Percentiles rank a stretch among this genome's conserved stretches.
phyloP scores from a whole-genome alignment of 768 basidiomycete species.

The Hortiboletus campestris region DNA sequence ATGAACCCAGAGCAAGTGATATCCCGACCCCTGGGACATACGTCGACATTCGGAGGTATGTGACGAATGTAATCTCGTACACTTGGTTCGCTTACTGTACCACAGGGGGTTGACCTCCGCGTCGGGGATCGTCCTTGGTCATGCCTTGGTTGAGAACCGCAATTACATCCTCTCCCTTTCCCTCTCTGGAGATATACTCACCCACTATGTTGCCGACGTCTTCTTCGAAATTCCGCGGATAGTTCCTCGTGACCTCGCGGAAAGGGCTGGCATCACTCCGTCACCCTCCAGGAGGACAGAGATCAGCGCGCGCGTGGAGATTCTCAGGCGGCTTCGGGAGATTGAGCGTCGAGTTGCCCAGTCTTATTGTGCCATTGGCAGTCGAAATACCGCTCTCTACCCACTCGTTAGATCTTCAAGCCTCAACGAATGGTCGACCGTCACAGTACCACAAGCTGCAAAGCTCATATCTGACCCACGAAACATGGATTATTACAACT shows the following conservation, averaged over 20 bases:
- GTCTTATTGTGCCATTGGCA: constrained; percentile 35
- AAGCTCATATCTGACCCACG: constrained; percentile 37
- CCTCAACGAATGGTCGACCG: constrained; percentile 50
- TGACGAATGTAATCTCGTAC: neutral
- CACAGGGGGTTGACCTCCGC: constrained; percentile 19
- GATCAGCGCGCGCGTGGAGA: constrained; percentile 59
- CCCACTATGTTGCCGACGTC: constrained; percentile 50
- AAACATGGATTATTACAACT: constrained; percentile 34
- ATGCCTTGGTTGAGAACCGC: constrained; percentile 32
- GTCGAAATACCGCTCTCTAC: constrained; percentile 38
- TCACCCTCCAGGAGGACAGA: constrained; percentile 35
- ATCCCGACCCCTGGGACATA: constrained; percentile 46
- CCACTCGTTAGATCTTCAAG: constrained; percentile 42
- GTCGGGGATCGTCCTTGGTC: constrained; percentile 30
- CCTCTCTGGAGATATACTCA: constrained; percentile 50
- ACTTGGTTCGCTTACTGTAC: constrained; percentile 6
- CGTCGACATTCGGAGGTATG: constrained; percentile 52
- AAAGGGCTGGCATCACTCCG: constrained; percentile 44
- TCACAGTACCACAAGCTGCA: constrained; percentile 56
- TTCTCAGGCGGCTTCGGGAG: constrained; percentile 57
- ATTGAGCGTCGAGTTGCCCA: constrained; percentile 50
- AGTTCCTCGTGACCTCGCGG: constrained; percentile 43
- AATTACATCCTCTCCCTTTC: constrained; percentile 30
- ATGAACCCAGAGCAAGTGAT: constrained; percentile 7
- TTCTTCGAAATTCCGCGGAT: constrained; percentile 61